Evolutionary conservation across 2,329 filamentous ascomycete genomes (phyloP), one percentile per base, ranked within the genome.

Genomic region (Pyrenophora teres): DNA sequence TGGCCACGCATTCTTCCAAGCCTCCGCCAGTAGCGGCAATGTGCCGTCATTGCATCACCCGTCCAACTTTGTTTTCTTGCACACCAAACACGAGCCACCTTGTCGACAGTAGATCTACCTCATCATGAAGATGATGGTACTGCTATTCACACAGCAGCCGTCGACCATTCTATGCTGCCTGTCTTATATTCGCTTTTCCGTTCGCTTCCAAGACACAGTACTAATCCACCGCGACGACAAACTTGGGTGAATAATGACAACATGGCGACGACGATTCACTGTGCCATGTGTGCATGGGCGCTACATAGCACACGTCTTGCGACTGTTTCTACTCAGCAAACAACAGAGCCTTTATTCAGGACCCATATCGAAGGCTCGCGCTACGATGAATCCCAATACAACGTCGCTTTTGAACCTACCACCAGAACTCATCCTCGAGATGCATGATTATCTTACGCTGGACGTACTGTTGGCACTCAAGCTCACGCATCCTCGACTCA

Each of bases 381-480:
- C 21, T 15, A 13, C 13, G 15, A 65, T 64, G 58, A 40, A 45
- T 6, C 31, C 38, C 5, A 9, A 52, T 2, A 16, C 46, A 18
- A 33, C 41, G 32, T 56, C 52, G 10, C 41, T 73, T 15, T 55
- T 67, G 10, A 49, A 40, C 38, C 70, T 78, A 7, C 77, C 76
- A 8, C 60, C 67, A 25, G 77, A 79, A 55, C 64, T 78, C 4
- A 69, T 77, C 18, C 58, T 72, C 46, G 71, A 75, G 37, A 67
- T 78, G 38, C 54, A 63, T 36, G 59, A 71, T 23, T 54, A 70
- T 52, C 69, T 79, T 7, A 63, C 72, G 5, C 60, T 62, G 0
- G 73, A 76, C 35, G 69, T 63, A 21, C 60, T 71, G 16, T 59
- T 77, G 7, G 66, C 76, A 3, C 64, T 77, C 8, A 74, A 74